Base-by-base conservation (phyloP, 352 stramenopile genomes). In the Phytophthora capsici region DNA sequence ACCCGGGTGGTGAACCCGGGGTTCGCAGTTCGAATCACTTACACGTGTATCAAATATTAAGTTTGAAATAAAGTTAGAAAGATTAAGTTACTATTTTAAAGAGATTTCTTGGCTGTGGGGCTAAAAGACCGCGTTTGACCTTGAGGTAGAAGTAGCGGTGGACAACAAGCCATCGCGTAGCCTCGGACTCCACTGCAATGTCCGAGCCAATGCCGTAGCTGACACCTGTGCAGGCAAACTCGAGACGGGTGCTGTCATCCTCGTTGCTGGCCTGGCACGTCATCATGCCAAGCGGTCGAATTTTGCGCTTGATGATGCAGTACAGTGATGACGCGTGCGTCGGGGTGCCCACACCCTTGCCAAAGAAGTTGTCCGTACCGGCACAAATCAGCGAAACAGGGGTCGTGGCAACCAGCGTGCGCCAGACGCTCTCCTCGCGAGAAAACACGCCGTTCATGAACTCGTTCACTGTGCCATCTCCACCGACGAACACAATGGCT, bases 391-490 rank as follows among this genome's bases (percentile, higher is more conserved):
- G 78, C 40, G 85, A 90, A 14, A 93, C 62, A 6, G 85, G 83
- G 3, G 83, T 91, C 30, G 85, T 91, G 9, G 83, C 81, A 38
- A 93, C 82, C 22, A 93, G 62, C 19, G 81, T 76, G 12, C 85
- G 82, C 85, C 85, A 93, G 34, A 90, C 81, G 51, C 57, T 61
- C 71, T 93, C 85, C n/a, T 82, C 73, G 20, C 81, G 75, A 28
- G 78, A 73, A 54, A 93, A 88, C 26, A 91, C 77, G 32, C 85
- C 85, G 64, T 93, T 93, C 79, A 93, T 89, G 53, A 93, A 93
- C 66, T 93, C 85, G 51, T 91, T 92, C n/a, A 90, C 82, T 0
- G 85, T 93, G 30, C 85, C 83, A 56, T 93, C 85, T 17, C 85
- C 85, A 16, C 85, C 85, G 6, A 93, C 83, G 43, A 92, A 91